Evolutionary conservation across 768 basidiomycete species (phyloP).

Genomic region (Pleurotus platypus): DNA sequence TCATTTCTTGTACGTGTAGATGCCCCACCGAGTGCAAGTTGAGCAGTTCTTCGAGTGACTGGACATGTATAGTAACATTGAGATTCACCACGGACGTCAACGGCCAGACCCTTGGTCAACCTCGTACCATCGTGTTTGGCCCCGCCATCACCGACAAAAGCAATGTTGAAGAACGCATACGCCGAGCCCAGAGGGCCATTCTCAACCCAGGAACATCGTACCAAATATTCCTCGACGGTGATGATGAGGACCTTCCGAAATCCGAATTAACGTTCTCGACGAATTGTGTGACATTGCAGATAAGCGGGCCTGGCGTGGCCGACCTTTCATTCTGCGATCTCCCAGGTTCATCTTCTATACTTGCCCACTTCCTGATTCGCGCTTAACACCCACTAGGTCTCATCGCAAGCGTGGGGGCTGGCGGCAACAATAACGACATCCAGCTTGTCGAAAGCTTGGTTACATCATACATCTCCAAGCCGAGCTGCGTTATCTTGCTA

Average conservation of each 20-base stretch:
- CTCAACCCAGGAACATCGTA: conserved; percentile 45
- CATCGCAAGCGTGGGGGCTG: conserved; percentile 50
- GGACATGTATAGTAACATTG: conserved; percentile 51
- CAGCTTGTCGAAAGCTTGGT: conserved; percentile 58
- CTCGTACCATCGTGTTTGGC: conserved; percentile 41
- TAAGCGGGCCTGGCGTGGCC: conserved; percentile 55
- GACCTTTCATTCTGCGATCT: conserved; percentile 67
- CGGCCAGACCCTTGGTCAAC: conserved; percentile 35
- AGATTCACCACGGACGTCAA: conserved; percentile 37
- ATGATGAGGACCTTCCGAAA: conserved; percentile 23
- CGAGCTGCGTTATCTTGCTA: conserved; percentile 60
- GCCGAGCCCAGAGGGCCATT: conserved; percentile 63
- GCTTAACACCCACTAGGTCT: conserved; percentile 33
- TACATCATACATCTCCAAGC: conserved; percentile 52
- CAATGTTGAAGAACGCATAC: conserved; percentile 62
- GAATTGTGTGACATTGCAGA: conserved; percentile 55
- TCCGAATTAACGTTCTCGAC: conserved; percentile 43
- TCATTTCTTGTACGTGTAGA: conserved; percentile 21
- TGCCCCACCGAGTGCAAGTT: conserved; percentile 60
- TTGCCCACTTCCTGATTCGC: background rate
- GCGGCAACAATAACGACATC: conserved; percentile 53
- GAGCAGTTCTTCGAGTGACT: conserved; percentile 31
- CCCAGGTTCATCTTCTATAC: conserved; percentile 37
- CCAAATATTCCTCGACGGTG: conserved; percentile 34
- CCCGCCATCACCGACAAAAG: conserved; percentile 43